Percentiles rank a stretch among this genome's conserved stretches.
phyloP scores from a whole-genome alignment of 345 rosid genomes.

The Hibiscus tridactylites region DNA sequence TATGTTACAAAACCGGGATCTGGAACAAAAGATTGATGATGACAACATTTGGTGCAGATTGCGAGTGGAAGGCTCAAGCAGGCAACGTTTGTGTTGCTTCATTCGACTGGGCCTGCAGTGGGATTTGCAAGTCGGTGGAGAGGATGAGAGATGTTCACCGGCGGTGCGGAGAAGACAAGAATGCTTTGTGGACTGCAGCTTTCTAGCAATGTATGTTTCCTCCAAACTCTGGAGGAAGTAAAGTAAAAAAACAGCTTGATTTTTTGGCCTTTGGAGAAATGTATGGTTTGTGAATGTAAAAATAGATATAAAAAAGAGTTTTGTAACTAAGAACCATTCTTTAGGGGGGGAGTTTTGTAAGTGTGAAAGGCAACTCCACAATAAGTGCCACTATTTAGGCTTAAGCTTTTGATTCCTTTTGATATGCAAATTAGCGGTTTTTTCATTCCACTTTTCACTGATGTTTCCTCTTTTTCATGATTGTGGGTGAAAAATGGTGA shows the following conservation, averaged over 20 bases:
- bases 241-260: not conserved
- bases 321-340: constrained; percentile 3
- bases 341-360: not conserved
- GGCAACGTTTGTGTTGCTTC: constrained; percentile 89
- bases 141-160: constrained; percentile 83
- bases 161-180: constrained; percentile 82
- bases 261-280: not conserved
- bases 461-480: not conserved
- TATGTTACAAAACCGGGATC: not conserved
- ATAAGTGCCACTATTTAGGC: constrained; percentile 1
- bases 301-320: not conserved
- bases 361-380: constrained; percentile 8
- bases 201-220: constrained; percentile 29
- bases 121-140: constrained; percentile 78
- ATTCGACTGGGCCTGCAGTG: constrained; percentile 89
- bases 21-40: not conserved
- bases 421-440: not conserved
- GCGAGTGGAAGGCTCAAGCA: constrained; percentile 98
- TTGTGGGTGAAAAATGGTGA: not conserved
- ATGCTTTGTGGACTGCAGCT: constrained; percentile 60
- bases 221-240: constrained; percentile 30
- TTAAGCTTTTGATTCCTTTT: not conserved
- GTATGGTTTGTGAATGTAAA: not conserved
- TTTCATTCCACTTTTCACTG: not conserved
- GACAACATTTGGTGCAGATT: constrained; percentile 34